phyloP scores from a whole-genome alignment of 2,329 filamentous ascomycete genomes.

The Aspergillus brunneoviolaceus region DNA sequence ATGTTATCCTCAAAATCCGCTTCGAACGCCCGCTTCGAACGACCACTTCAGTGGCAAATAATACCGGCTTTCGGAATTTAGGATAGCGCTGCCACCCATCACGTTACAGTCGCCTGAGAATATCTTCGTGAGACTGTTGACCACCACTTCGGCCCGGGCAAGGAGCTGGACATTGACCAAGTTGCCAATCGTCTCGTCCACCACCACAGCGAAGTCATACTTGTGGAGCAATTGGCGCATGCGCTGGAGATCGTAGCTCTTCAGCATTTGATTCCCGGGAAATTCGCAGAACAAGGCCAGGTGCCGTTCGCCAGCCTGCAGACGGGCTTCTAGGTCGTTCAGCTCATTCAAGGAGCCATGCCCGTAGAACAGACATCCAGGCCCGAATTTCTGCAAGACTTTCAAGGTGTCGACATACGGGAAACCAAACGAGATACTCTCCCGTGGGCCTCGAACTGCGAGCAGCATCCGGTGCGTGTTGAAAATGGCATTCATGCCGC shows the following conservation, averaged over 20 bases:
- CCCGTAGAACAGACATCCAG: background rate
- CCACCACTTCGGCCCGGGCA: background rate
- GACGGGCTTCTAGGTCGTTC: background rate
- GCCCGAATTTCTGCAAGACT: background rate
- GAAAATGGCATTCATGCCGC: conserved; percentile 1
- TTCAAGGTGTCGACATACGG: background rate
- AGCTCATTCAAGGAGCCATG: background rate
- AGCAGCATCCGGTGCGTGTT: background rate
- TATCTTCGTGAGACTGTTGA: conserved; percentile 6
- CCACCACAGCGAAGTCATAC: conserved; percentile 4
- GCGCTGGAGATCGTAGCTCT: background rate
- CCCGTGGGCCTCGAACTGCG: background rate
- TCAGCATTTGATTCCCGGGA: background rate
- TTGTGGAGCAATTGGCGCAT: background rate
- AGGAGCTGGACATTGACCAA: conserved; percentile 3
- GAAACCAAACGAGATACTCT: background rate
- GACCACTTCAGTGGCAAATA: background rate
- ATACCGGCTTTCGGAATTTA: background rate
- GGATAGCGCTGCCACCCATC: conserved; percentile 3
- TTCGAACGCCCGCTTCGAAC: background rate
- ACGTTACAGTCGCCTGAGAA: conserved; percentile 8
- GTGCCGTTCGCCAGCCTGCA: background rate
- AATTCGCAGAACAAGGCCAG: conserved; percentile 5
- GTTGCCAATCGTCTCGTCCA: conserved; percentile 1
- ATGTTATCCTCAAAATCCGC: background rate